phyloP scores from a whole-genome alignment of 345 rosid species.

The Acer yangbiense region DNA sequence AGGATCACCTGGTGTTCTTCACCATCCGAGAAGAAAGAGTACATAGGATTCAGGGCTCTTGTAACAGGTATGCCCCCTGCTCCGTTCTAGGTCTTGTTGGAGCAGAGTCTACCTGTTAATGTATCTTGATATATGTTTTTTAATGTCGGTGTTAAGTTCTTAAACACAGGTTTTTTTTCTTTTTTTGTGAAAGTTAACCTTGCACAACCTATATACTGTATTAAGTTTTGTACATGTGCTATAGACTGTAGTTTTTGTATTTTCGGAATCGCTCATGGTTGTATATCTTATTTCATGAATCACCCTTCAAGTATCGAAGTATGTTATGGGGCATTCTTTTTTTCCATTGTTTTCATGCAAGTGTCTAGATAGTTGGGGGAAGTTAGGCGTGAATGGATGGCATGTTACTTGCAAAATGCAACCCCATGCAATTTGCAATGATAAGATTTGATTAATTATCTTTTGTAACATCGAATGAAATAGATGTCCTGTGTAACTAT shows the following conservation, averaged over 20 bases:
- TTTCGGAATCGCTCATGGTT: constrained; percentile 7
- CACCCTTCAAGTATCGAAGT: constrained; percentile 6
- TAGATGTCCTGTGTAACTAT: not conserved
- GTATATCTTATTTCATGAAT: constrained; percentile 21
- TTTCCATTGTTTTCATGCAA: not conserved
- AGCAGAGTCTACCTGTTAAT: constrained; percentile 29
- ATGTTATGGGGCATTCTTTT: constrained; percentile 3
- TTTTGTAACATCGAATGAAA: not conserved
- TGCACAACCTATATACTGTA: constrained; percentile 41
- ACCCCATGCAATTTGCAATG: not conserved
- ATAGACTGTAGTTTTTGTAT: constrained; percentile 32
- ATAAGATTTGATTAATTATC: not conserved
- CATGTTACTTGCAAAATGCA: constrained; percentile 1
- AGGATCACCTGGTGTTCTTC: constrained; percentile 80
- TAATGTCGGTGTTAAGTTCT: constrained; percentile 41
- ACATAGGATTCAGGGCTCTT: constrained; percentile 37
- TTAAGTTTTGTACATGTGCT: constrained; percentile 58
- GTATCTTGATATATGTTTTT: constrained; percentile 39
- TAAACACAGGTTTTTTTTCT: constrained; percentile 38
- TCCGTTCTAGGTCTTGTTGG: constrained; percentile 27
- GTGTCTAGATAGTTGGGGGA: not conserved
- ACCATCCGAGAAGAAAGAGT: constrained; percentile 77
- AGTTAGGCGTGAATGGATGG: not conserved
- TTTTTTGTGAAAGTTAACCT: constrained; percentile 32
- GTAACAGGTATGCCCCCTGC: constrained; percentile 34